A percentile compares a stretch with the other conserved stretches of the same genome.
These are phyloP conservation scores for Penicillium sp. DNA, from an alignment of 2,329 filamentous ascomycete genomes.

Conservation along the genomic window DNA sequence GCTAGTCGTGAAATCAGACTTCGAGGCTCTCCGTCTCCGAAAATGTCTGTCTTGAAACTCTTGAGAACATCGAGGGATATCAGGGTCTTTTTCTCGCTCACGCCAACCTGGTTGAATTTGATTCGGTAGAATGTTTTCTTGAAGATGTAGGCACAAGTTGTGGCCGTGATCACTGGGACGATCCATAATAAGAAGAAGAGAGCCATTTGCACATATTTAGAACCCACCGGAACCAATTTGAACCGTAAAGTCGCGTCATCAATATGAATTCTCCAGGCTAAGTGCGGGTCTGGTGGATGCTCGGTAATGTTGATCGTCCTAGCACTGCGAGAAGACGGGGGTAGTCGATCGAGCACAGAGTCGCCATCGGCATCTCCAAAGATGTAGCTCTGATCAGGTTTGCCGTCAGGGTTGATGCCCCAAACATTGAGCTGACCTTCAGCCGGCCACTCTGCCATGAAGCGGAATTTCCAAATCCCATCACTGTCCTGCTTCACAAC, in stretches of 20 bases:
- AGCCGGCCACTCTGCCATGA: slow-evolving; percentile 67
- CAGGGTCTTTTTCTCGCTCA: slow-evolving; percentile 54
- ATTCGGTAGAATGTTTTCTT: slow-evolving; percentile 66
- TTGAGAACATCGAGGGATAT: slow-evolving; percentile 43
- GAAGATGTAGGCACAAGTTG: slow-evolving; percentile 58
- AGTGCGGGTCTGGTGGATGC: slow-evolving; percentile 57
- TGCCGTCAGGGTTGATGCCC: slow-evolving; percentile 67
- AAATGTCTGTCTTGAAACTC: slow-evolving; percentile 37
- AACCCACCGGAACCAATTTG: slow-evolving; percentile 58
- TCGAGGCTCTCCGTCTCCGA: slow-evolving; percentile 34
- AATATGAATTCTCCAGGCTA: slow-evolving; percentile 60
- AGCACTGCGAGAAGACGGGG: slow-evolving; percentile 60
- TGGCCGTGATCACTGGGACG: slow-evolving; percentile 57
- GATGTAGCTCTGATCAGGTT: slow-evolving; percentile 62
- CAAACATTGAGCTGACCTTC: slow-evolving; percentile 66
- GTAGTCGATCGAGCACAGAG: slow-evolving; percentile 63
- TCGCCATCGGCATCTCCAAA: slow-evolving; percentile 66
- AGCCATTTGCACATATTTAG: slow-evolving; percentile 56
- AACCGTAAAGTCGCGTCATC: slow-evolving; percentile 60
- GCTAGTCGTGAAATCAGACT: slow-evolving; percentile 41
- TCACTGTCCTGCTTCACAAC: slow-evolving; percentile 55
- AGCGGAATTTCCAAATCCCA: slow-evolving; percentile 61
- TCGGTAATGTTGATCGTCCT: slow-evolving; percentile 64
- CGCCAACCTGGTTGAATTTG: slow-evolving; percentile 64
- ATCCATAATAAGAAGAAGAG: slow-evolving; percentile 59